Conservation (phyloP, 331 rosid genomes). For the Prunus yedoensis region DNA sequence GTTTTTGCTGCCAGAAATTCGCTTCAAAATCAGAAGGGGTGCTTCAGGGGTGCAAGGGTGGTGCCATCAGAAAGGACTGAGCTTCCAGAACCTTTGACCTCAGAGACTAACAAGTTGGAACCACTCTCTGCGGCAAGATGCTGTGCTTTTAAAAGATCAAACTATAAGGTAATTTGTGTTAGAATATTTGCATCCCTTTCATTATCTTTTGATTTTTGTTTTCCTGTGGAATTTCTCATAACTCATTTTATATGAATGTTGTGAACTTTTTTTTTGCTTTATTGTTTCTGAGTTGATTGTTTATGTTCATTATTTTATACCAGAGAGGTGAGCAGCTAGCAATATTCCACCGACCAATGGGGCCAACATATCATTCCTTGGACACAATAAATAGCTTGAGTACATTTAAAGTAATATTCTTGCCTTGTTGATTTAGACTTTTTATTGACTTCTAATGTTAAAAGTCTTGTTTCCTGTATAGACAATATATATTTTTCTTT, state of each 20-base stretch:
- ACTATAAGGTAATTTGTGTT: conserved; percentile 51
- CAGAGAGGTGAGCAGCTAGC: conserved; percentile 63
- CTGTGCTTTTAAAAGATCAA: conserved; percentile 53
- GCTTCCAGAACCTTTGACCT: conserved; percentile 50
- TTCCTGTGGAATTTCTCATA: background rate
- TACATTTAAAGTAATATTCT: conserved; percentile 48
- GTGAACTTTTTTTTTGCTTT: background rate
- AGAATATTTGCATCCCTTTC: conserved; percentile 1
- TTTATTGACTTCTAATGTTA: conserved; percentile 5
- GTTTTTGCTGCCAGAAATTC: conserved; percentile 68
- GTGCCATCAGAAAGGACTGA: conserved; percentile 59
- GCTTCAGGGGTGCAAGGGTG: conserved; percentile 79
- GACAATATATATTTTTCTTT: conserved; percentile 10
- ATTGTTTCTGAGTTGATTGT: conserved; percentile 12
- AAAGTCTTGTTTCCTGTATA: conserved; percentile 22
- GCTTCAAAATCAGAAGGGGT: conserved; percentile 66
- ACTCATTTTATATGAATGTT: background rate
- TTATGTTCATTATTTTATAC: conserved; percentile 17
- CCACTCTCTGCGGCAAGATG: conserved; percentile 81
- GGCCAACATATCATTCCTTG: conserved; percentile 69
- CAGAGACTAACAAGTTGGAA: conserved; percentile 55
- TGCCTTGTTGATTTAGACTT: conserved; percentile 7
- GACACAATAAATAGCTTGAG: conserved; percentile 55
- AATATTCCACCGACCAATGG: conserved; percentile 69
- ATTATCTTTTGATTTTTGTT: conserved; percentile 7